Evolutionary conservation across 1,284 basidiomycete genomes (phyloP).

Genomic region (Ustilago xerochloae): DNA sequence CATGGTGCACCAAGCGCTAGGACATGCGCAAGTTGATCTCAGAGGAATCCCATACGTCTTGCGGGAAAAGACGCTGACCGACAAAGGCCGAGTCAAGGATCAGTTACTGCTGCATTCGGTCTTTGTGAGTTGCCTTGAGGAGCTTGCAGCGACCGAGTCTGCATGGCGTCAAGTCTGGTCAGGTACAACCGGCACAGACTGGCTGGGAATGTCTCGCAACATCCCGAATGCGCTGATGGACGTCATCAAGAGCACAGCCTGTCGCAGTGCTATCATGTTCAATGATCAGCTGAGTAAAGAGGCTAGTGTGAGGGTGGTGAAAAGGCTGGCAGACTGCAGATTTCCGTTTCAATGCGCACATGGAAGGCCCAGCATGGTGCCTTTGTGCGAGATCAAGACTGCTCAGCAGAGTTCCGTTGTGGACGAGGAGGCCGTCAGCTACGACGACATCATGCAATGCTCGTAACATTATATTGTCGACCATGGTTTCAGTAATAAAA

Average conservation of each 20-base stretch:
- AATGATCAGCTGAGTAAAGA: constrained; percentile 79
- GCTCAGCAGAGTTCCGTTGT: neutral
- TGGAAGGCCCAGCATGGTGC: constrained; percentile 71
- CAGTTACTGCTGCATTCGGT: neutral
- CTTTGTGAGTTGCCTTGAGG: constrained; percentile 16
- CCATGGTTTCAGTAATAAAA: neutral
- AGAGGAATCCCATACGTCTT: constrained; percentile 23
- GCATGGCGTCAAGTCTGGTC: neutral
- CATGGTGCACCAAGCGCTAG: constrained; percentile 14
- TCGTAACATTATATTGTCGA: neutral
- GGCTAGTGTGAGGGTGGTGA: constrained; percentile 79
- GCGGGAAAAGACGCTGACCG: constrained; percentile 10
- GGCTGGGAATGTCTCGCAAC: neutral
- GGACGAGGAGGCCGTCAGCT: neutral
- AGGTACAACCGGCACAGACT: neutral
- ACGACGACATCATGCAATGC: neutral
- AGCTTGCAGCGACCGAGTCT: neutral
- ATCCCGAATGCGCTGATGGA: constrained; percentile 23
- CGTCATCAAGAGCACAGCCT: constrained; percentile 29
- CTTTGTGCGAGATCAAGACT: constrained; percentile 20
- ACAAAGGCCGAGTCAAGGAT: constrained; percentile 20
- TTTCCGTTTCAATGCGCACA: constrained; percentile 96
- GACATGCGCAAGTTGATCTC: constrained; percentile 38
- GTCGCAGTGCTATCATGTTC: constrained; percentile 75
- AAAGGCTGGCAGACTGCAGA: constrained; percentile 76